Evolutionary conservation across 495 filamentous ascomycete species (phyloP).

Genomic region (Penicillium daleae): DNA sequence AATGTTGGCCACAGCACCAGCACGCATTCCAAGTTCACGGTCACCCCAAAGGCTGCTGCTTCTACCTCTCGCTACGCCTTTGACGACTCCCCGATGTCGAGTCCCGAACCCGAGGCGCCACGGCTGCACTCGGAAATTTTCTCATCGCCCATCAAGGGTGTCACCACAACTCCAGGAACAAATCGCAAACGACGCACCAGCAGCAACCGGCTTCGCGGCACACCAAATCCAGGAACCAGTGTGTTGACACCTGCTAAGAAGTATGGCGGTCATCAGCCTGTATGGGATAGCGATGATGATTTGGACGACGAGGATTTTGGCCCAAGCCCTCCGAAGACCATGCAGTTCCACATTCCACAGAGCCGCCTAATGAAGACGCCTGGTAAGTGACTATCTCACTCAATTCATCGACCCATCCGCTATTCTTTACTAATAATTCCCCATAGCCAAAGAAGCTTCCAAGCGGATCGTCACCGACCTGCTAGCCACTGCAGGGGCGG

Average conservation of each 20-base stretch:
- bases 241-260: constrained; percentile 69
- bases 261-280: constrained; percentile 29
- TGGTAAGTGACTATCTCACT: constrained; percentile 56
- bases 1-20: constrained; percentile 26
- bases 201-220: constrained; percentile 36
- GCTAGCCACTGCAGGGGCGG: constrained; percentile 71
- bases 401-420: not conserved
- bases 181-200: constrained; percentile 43
- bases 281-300: constrained; percentile 69
- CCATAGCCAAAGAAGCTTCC: constrained; percentile 81
- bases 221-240: constrained; percentile 73
- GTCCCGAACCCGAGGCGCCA: constrained; percentile 76
- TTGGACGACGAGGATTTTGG: constrained; percentile 62
- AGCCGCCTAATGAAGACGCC: constrained; percentile 88
- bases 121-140: constrained; percentile 85
- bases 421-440: not conserved
- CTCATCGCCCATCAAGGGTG: constrained; percentile 63
- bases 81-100: constrained; percentile 69
- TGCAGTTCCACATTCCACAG: constrained; percentile 92
- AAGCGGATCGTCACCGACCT: constrained; percentile 91
- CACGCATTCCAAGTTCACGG: constrained; percentile 41
- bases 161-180: constrained; percentile 39
- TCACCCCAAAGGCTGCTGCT: constrained; percentile 39
- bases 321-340: constrained; percentile 92
- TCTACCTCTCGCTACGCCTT: constrained; percentile 34